Evolutionary conservation across 192 early-diverging fungal species (phyloP), one percentile per base, ranked within the genome.

Genomic region (Coemansia sp.): DNA sequence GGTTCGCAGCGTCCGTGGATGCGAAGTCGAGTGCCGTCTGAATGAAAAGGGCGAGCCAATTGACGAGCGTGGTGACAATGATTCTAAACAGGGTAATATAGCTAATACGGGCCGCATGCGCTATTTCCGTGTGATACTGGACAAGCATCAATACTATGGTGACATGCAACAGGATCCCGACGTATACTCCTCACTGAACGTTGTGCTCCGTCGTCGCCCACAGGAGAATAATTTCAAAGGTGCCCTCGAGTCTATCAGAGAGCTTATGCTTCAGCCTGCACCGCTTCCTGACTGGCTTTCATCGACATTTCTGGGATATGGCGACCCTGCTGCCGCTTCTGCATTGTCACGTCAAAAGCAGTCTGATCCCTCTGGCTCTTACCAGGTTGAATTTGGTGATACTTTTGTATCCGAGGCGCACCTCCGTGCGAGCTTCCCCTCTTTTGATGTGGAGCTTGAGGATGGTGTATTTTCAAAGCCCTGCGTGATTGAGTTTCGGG

Each of bases 221-320:
- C 82, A 90, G 65, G 95, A 96, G 78, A 98, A 93, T 80, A 96
- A 95, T 72, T 96, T 98, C 67, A 93, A 92, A 71, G 86, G 90
- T 2, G 92, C 96, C 3, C 70, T 98, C 51, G 95, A 96, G 60
- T 90, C 93, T 0, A 88, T 98, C 44, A 90, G 95, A 27, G 92
- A 92, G 53, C 73, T 96, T 62, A 90, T 95, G 87, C 85, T 51
- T 5, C 32, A 56, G 16, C 90, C 72, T 0, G 32, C 31, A 3
- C 3, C 16, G 52, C 85, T 98, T 2, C 98, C 98, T 8, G 85
- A 86, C 9, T 99, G 98, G 98, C 76, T 99, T 19, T 84, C 90
- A 18, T 84, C 95, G 41, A 87, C 93, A 3, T 91, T 98, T 41
- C 81, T 99, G 23, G 98, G 98, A 47, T 99, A 99, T 68, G 97